These are phyloP conservation scores for Papiliotrema nemorosa DNA, from an alignment of 1,284 basidiomycete species.

Conservation along the genomic window DNA sequence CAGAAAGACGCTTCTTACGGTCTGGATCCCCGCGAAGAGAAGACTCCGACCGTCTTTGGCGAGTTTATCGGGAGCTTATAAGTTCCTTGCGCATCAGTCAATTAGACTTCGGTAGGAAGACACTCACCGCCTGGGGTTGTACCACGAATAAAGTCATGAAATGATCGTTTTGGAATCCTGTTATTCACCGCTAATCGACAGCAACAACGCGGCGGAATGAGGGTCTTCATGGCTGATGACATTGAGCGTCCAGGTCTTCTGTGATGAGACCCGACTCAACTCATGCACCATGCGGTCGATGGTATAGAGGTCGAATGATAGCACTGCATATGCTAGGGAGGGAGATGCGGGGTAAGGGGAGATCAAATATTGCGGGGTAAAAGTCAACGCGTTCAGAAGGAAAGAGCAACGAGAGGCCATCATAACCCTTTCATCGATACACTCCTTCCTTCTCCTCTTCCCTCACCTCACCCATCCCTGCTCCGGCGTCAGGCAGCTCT, in stretches of 20 bases:
- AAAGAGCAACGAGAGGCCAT: too few species aligned
- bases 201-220: background rate
- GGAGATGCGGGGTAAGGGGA: too few species aligned
- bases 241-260: background rate
- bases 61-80: slow-evolving; percentile 44
- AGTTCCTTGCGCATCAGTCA: slow-evolving; percentile 17
- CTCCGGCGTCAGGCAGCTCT: too few species aligned
- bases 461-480: too few species aligned
- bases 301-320: too few species aligned
- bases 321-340: too few species aligned
- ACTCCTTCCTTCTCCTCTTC: too few species aligned
- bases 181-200: background rate
- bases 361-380: too few species aligned
- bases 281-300: too few species aligned
- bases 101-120: background rate
- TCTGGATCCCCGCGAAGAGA: slow-evolving; percentile 70
- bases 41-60: slow-evolving; percentile 61
- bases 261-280: too few species aligned
- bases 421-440: too few species aligned
- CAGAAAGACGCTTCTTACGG: slow-evolving; percentile 52
- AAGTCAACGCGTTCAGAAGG: too few species aligned
- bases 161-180: slow-evolving; percentile 6
- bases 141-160: slow-evolving; percentile 40
- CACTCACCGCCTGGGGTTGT: slow-evolving; percentile 25
- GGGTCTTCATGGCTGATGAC: background rate